These are phyloP conservation scores for Rhazya stricta DNA, from an alignment of 257 asterid species.

Conservation along the genomic window DNA sequence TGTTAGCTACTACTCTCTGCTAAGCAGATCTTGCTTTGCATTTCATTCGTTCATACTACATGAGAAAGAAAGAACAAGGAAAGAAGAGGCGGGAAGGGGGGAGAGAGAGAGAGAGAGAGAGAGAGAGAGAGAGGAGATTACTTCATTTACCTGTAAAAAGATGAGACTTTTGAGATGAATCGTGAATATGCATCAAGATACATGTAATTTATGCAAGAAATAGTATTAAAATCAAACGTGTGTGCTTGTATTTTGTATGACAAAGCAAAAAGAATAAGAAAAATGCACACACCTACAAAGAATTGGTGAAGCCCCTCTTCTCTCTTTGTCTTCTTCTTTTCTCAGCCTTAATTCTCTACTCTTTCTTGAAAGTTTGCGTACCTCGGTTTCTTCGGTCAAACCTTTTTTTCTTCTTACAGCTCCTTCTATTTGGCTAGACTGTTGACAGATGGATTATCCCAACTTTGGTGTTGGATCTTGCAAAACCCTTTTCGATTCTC, in stretches of 20 bases:
- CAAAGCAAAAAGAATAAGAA: background rate
- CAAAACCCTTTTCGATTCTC: constrained; percentile 13
- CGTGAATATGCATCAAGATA: background rate
- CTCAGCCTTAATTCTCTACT: constrained; percentile 21
- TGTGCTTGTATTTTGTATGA: background rate
- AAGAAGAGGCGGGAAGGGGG: background rate
- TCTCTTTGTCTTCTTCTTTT: background rate
- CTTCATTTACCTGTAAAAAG: constrained; percentile 38
- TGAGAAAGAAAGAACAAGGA: background rate
- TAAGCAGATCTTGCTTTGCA: constrained; percentile 48
- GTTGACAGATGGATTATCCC: constrained; percentile 24
- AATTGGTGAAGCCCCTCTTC: constrained; percentile 31
- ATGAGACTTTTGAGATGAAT: constrained; percentile 36
- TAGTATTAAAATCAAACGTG: background rate
- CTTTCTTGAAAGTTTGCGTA: constrained; percentile 40
- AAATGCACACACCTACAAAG: constrained; percentile 21
- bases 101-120: background rate
- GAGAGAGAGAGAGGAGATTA: constrained; percentile 10
- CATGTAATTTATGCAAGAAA: background rate
- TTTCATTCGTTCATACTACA: constrained; percentile 27
- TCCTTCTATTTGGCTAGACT: constrained; percentile 27
- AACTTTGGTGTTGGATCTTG: constrained; percentile 29
- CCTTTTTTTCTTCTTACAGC: constrained; percentile 27
- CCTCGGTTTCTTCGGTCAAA: constrained; percentile 86
- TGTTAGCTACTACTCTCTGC: constrained; percentile 15